Conservation (phyloP, 2,329 filamentous ascomycete genomes). For the Nannizzia gypsea region DNA sequence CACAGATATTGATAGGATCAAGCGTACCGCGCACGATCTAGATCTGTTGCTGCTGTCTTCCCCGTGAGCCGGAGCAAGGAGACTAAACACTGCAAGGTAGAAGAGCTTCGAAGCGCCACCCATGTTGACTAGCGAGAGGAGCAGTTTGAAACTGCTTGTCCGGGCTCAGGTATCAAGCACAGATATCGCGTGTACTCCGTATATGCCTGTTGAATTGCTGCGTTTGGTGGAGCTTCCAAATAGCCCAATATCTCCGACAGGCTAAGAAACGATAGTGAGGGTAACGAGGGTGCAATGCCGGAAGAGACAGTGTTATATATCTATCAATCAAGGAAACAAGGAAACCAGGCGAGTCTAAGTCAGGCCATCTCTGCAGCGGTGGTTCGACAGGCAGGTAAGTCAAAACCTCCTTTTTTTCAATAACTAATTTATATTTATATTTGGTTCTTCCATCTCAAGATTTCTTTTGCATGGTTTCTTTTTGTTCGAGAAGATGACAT, state of each 20-base stretch:
- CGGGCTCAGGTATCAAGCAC: neutral
- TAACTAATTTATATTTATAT: neutral
- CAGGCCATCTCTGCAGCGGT: neutral
- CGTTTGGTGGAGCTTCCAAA: neutral
- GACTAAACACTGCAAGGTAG: conserved; percentile 51
- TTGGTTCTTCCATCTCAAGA: neutral
- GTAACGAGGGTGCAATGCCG: neutral
- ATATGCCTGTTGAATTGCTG: neutral
- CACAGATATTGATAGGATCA: conserved; percentile 8
- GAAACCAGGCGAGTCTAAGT: neutral
- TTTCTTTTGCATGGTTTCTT: neutral
- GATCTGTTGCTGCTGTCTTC: conserved; percentile 15
- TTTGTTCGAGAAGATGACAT: conserved; percentile 7
- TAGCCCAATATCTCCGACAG: neutral
- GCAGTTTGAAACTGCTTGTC: neutral
- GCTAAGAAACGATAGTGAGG: neutral
- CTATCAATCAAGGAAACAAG: neutral
- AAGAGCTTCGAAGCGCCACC: conserved; percentile 44
- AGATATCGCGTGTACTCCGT: neutral
- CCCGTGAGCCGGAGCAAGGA: conserved; percentile 42
- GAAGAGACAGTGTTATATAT: neutral
- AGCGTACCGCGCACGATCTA: conserved; percentile 40
- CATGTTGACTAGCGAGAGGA: conserved; percentile 29
- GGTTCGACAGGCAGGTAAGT: neutral
- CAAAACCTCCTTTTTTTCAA: neutral